A percentile compares a stretch with the other conserved stretches of the same genome.
Conservation (phyloP, 2,329 filamentous ascomycete species). For the Fusarium sp. region DNA sequence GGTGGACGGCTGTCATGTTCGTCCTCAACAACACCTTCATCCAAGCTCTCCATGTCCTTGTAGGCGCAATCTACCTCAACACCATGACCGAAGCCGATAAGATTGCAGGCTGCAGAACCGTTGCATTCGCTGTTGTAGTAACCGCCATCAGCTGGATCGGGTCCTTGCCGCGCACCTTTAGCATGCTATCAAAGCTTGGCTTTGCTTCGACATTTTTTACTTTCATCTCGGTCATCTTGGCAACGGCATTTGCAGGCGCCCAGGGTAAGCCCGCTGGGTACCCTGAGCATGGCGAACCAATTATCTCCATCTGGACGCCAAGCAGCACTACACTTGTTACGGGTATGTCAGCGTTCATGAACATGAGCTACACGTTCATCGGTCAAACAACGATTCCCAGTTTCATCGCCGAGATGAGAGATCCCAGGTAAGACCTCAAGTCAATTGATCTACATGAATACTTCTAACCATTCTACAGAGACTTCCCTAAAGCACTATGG, state of each 20-base stretch:
- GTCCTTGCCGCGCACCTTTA: slow-evolving; percentile 88
- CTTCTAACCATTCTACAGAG: slow-evolving; percentile 57
- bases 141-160: slow-evolving; percentile 80
- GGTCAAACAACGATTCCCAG: slow-evolving; percentile 93
- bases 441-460: fast-evolving
- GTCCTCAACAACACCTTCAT: slow-evolving; percentile 94
- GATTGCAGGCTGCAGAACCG: slow-evolving; percentile 75
- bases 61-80: slow-evolving; percentile 88
- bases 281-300: slow-evolving; percentile 69
- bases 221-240: slow-evolving; percentile 88
- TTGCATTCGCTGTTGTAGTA: slow-evolving; percentile 81
- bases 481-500: slow-evolving; percentile 94
- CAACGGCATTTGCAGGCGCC: slow-evolving; percentile 82
- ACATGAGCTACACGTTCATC: slow-evolving; percentile 96
- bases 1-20: slow-evolving; percentile 84
- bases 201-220: slow-evolving; percentile 86
- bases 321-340: slow-evolving; percentile 81
- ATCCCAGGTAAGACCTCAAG: slow-evolving; percentile 60
- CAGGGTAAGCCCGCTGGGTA: slow-evolving; percentile 80
- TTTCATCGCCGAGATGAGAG: slow-evolving; percentile 94
- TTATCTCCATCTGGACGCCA: slow-evolving; percentile 75
- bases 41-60: slow-evolving; percentile 82
- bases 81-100: slow-evolving; percentile 80
- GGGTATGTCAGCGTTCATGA: slow-evolving; percentile 89
- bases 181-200: slow-evolving; percentile 80